A percentile compares a stretch with the other conserved stretches of the same genome.
These are phyloP conservation scores for Syzygium grande DNA, from an alignment of 345 rosid species.

Conservation along the genomic window DNA sequence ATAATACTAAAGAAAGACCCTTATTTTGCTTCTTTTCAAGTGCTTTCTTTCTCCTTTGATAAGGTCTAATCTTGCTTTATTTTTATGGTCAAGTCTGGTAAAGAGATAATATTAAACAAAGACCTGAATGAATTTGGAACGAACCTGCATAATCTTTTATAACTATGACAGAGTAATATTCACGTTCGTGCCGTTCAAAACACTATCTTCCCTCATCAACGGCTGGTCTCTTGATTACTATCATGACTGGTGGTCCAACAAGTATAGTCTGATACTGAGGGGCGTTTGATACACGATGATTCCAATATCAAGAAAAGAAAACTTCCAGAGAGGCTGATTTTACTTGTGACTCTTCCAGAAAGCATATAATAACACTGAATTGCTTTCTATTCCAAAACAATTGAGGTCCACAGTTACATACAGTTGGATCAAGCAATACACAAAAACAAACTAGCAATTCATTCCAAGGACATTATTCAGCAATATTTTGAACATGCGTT, in stretches of 20 bases:
- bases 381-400: neutral
- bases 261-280: neutral
- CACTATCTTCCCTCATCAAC: neutral
- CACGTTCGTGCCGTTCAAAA: neutral
- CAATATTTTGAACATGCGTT: too few relatives aligned
- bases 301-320: neutral
- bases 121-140: neutral
- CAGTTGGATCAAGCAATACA: neutral
- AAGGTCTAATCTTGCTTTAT: neutral
- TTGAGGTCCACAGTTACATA: neutral
- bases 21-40: neutral
- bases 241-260: neutral
- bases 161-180: too few relatives aligned
- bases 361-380: neutral
- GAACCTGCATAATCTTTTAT: neutral
- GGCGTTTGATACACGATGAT: neutral
- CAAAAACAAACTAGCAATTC: too few relatives aligned
- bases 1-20: neutral
- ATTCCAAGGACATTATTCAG: too few relatives aligned
- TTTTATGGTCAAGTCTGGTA: neutral
- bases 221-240: neutral
- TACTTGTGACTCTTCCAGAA: neutral
- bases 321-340: neutral
- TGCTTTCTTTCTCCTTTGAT: neutral
- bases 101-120: too few relatives aligned